These are phyloP conservation scores for Dacryopinax spathularia DNA, from an alignment of 768 basidiomycete genomes.

Conservation along the genomic window DNA sequence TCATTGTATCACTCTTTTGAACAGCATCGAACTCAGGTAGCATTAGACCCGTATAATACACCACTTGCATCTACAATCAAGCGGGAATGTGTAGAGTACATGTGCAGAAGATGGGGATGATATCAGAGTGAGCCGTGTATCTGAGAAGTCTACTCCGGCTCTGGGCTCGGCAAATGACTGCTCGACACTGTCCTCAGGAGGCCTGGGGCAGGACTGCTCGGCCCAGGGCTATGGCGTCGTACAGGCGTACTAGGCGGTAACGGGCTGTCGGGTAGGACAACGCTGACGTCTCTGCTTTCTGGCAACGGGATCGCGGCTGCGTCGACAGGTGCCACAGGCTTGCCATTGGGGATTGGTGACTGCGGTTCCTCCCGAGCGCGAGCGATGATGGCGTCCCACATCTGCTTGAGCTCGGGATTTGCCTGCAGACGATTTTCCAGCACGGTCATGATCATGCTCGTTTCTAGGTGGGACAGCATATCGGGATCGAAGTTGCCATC, in stretches of 20 bases:
- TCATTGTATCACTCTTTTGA: not conserved
- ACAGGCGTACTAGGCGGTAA: not conserved
- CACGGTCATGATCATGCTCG: not conserved
- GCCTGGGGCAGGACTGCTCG: not conserved
- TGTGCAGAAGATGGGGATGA: no score
- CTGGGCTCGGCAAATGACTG: conserved; percentile 1
- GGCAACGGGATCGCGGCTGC: not conserved
- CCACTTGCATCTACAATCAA: not conserved
- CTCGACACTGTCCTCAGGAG: not conserved
- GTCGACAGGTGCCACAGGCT: not conserved
- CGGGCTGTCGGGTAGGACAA: not conserved
- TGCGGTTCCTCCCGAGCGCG: not conserved
- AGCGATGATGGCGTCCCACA: not conserved
- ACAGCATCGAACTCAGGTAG: no score
- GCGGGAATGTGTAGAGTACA: no score
- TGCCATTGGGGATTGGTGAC: not conserved
- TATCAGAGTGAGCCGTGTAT: no score
- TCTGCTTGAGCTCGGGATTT: not conserved
- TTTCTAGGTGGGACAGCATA: not conserved
- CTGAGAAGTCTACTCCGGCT: no score
- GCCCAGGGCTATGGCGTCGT: not conserved
- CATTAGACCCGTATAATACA: not conserved
- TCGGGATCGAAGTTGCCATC: not conserved
- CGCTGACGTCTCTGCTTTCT: not conserved
- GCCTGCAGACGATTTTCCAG: not conserved